Evolutionary conservation across 345 rosid species (phyloP), one percentile per base, ranked within the genome.

Genomic region (Hibiscus syriacus): DNA sequence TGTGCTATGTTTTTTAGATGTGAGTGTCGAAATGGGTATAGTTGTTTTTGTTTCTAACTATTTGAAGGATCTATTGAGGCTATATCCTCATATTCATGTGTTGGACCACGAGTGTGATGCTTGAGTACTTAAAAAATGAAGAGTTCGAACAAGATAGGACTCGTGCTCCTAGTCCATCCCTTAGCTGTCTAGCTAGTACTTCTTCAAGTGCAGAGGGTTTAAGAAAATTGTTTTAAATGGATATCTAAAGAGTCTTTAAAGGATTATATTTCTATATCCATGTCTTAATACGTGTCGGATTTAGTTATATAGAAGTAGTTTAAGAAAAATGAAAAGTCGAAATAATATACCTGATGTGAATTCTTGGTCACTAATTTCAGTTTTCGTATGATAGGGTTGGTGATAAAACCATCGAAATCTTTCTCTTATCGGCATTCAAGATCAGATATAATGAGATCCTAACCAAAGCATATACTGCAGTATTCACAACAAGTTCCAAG

Each of bases 401-500:
- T 22, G 98, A 89, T 80, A 83, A 85, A 72, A 87, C 85, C 8
- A 69, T 93, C 2, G 94, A 90, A 22, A 67, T 83, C 72, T 82
- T 87, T 79, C 85, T 87, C 41, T 70, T 86, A 59, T 87, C 85
- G 4, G 85, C 97, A 30, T 93, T 90, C 69, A 81, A 80, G 76
- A 81, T 80, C 73, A 76, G 90, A 69, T 89, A 90, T 66, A 87
- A 93, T 80, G 90, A 86, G 72, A 84, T 84, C 30, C 79, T 89
- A 32, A 76, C 88, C 55, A 93, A 86, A 84, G 92, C 92, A 68
- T 92, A 80, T 80, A 84, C 97, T 1, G 79, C 80, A 41, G 83
- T 87, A 71, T 82, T 78, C 77, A 71, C 82, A 49, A 73, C 85
- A 27, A 79, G 87, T 72, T 83, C 89, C 53, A 93, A 86, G 74